phyloP scores from a whole-genome alignment of 805 yeast species.

The Ogataea ganodermae region DNA sequence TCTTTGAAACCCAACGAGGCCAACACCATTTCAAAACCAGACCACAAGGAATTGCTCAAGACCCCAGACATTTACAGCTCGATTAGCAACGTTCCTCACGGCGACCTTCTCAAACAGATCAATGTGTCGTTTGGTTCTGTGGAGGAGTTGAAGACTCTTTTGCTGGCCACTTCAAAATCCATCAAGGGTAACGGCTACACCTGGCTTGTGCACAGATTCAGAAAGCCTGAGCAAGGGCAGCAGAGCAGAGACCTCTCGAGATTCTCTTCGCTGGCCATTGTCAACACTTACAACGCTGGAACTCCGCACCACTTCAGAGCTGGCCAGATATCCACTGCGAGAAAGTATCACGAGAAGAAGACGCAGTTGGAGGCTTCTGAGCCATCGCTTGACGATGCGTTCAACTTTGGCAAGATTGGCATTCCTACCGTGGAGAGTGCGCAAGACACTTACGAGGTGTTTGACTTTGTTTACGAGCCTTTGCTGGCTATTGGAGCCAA shows the following conservation, averaged over 20 bases:
- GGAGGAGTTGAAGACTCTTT: slow-evolving; percentile 69
- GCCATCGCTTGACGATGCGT: slow-evolving; percentile 11
- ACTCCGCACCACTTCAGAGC: slow-evolving; percentile 67
- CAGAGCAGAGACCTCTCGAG: slow-evolving; percentile 27
- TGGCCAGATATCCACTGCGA: slow-evolving; percentile 50
- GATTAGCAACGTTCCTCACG: slow-evolving; percentile 28
- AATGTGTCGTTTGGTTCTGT: slow-evolving; percentile 71
- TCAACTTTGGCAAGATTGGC: slow-evolving; percentile 19
- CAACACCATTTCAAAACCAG: slow-evolving; percentile 27
- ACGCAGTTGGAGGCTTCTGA: slow-evolving; percentile 16
- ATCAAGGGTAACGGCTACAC: slow-evolving; percentile 89
- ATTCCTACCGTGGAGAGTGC: slow-evolving; percentile 44
- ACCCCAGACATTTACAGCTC: slow-evolving; percentile 33
- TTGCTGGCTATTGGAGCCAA: slow-evolving; percentile 71
- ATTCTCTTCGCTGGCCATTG: slow-evolving; percentile 55
- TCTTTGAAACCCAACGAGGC: slow-evolving; percentile 36
- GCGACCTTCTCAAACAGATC: slow-evolving; percentile 47
- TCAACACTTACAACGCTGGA: slow-evolving; percentile 90
- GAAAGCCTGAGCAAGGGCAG: slow-evolving; percentile 30
- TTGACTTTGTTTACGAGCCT: slow-evolving; percentile 50
- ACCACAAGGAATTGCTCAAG: slow-evolving; percentile 39
- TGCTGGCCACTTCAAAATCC: slow-evolving; percentile 67
- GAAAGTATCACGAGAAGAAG: slow-evolving; percentile 31
- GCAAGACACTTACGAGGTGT: slow-evolving; percentile 42
- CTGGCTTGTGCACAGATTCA: slow-evolving; percentile 74